These are phyloP conservation scores for Cladosporium sp. DNA, from an alignment of 2,329 filamentous ascomycete genomes.

Conservation along the genomic window DNA sequence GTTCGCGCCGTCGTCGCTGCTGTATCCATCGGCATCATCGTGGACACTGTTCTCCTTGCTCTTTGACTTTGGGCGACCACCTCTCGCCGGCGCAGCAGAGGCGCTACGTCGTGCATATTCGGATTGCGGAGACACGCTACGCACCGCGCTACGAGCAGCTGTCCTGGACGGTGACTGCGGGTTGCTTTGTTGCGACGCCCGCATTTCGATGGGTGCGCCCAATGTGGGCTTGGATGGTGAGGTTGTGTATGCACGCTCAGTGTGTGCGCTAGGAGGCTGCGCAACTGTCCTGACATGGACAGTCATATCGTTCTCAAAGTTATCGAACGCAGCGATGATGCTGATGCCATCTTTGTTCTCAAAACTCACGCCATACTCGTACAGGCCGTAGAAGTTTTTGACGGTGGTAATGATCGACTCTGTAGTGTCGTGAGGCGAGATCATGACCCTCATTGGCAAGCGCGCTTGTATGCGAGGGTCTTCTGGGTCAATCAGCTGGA, in stretches of 20 bases:
- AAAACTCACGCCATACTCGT: conserved; percentile 87
- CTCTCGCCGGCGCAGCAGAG: conserved; percentile 61
- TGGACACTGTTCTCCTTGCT: conserved; percentile 37
- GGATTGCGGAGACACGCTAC: conserved; percentile 71
- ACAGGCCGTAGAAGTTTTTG: conserved; percentile 98
- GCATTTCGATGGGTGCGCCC: conserved; percentile 62
- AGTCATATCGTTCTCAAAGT: conserved; percentile 86
- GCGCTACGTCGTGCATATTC: conserved; percentile 70
- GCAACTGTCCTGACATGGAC: conserved; percentile 70
- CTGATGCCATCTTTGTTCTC: conserved; percentile 86
- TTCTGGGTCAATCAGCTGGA: conserved; percentile 59
- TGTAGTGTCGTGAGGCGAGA: conserved; percentile 92
- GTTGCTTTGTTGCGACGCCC: conserved; percentile 55
- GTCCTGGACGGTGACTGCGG: conserved; percentile 63
- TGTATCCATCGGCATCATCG: conserved; percentile 70
- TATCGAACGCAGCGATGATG: conserved; percentile 93
- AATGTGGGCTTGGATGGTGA: conserved; percentile 55
- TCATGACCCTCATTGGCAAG: conserved; percentile 81
- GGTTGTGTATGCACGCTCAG: conserved; percentile 25
- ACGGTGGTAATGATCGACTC: conserved; percentile 98
- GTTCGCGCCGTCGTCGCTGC: conserved; percentile 79
- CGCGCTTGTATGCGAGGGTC: conserved; percentile 51
- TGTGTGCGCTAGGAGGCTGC: conserved; percentile 19
- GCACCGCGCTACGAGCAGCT: conserved; percentile 66
- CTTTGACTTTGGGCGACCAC: conserved; percentile 48